Conservation (phyloP, 1,139 yeast species). For the Kodamaea sp. region DNA sequence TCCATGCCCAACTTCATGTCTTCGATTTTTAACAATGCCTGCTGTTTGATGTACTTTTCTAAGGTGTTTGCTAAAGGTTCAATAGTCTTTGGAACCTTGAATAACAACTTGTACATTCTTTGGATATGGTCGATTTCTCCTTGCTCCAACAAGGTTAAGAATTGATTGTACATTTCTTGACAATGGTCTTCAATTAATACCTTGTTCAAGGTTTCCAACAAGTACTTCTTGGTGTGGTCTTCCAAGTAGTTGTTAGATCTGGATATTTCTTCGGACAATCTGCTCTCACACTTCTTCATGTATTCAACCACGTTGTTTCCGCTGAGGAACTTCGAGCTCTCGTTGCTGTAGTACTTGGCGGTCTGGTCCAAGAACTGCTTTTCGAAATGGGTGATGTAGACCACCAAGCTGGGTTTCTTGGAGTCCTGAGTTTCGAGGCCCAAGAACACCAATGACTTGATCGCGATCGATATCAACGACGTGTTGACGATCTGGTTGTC, state of each 20-base stretch:
- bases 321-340: constrained; percentile 65
- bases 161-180: constrained; percentile 73
- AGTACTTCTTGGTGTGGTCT: constrained; percentile 78
- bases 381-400: constrained; percentile 81
- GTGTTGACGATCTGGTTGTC: constrained; percentile 76
- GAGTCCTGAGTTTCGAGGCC: constrained; percentile 81
- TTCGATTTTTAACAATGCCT: constrained; percentile 70
- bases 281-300: constrained; percentile 79
- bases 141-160: constrained; percentile 69
- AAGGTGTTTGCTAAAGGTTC: constrained; percentile 76
- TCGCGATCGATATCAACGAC: constrained; percentile 67
- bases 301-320: constrained; percentile 87
- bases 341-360: constrained; percentile 67
- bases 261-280: constrained; percentile 80
- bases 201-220: constrained; percentile 72
- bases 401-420: constrained; percentile 79
- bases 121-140: constrained; percentile 76
- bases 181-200: constrained; percentile 82
- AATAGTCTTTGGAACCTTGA: constrained; percentile 72
- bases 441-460: constrained; percentile 77
- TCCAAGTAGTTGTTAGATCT: constrained; percentile 80
- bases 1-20: constrained; percentile 50
- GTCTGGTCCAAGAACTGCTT: constrained; percentile 74
- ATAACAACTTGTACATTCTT: constrained; percentile 74
- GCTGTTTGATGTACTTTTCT: constrained; percentile 70